These are phyloP conservation scores for Stephanodiscus triporus DNA, from an alignment of 108 stramenopile genomes.

Conservation along the genomic window DNA sequence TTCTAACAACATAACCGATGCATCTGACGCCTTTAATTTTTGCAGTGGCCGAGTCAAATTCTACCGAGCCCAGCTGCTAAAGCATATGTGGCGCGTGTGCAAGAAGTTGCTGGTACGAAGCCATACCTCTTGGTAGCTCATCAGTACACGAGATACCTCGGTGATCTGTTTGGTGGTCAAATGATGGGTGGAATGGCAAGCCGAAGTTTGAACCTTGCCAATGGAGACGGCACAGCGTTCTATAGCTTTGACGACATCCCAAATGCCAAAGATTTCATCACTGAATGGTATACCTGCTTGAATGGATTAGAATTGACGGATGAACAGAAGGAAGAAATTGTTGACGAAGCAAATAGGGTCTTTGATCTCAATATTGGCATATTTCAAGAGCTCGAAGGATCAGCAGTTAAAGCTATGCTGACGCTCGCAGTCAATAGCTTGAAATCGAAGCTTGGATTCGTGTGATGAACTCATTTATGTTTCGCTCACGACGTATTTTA, in stretches of 20 bases:
- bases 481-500: background rate
- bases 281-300: constrained; percentile 56
- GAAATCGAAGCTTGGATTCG: constrained; percentile 31
- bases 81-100: constrained; percentile 54
- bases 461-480: background rate
- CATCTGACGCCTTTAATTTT: background rate
- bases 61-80: constrained; percentile 47
- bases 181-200: constrained; percentile 75
- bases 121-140: constrained; percentile 62
- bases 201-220: constrained; percentile 34
- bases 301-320: constrained; percentile 58
- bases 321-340: constrained; percentile 59
- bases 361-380: constrained; percentile 72
- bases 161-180: constrained; percentile 73
- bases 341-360: constrained; percentile 72
- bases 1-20: background rate
- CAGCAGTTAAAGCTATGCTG: constrained; percentile 42
- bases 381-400: constrained; percentile 64
- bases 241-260: constrained; percentile 57
- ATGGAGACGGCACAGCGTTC: constrained; percentile 57
- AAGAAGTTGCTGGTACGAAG: constrained; percentile 41
- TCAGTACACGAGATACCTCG: constrained; percentile 68
- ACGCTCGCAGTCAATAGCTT: constrained; percentile 46
- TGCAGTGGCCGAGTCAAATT: constrained; percentile 37
- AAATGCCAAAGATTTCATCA: constrained; percentile 55